phyloP scores from a whole-genome alignment of 768 basidiomycete species.

The Leccinum broughii region DNA sequence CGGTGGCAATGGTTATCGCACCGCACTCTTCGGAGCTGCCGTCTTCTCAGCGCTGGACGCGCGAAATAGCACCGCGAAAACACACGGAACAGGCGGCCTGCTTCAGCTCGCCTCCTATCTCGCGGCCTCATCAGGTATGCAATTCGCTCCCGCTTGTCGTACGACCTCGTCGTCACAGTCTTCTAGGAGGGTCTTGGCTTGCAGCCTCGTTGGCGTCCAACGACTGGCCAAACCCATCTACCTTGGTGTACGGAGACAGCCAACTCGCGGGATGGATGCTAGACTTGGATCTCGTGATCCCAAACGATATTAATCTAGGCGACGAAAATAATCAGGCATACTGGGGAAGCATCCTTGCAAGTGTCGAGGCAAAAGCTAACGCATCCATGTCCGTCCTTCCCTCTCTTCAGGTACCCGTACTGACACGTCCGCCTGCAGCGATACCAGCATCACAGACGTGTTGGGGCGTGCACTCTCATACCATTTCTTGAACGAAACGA shows the following conservation, averaged over 20 bases:
- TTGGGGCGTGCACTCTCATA: conserved; percentile 67
- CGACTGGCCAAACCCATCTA: conserved; percentile 55
- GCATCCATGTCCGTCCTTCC: conserved; percentile 47
- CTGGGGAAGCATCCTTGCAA: conserved; percentile 54
- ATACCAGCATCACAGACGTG: conserved; percentile 64
- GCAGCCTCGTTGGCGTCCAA: conserved; percentile 64
- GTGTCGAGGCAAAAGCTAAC: conserved; percentile 55
- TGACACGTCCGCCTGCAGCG: conserved; percentile 35
- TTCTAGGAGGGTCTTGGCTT: conserved; percentile 65
- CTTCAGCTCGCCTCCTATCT: conserved; percentile 73
- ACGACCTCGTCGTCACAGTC: background rate
- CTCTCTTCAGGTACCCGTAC: background rate
- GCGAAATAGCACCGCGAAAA: conserved; percentile 56
- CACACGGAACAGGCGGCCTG: conserved; percentile 63
- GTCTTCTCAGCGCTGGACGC: conserved; percentile 60
- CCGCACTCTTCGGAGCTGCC: conserved; percentile 66
- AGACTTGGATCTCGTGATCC: conserved; percentile 55
- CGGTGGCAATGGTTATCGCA: conserved; percentile 70
- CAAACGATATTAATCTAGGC: conserved; percentile 50
- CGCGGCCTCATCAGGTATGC: conserved; percentile 61
- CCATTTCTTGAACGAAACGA: conserved; percentile 72
- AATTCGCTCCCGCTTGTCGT: background rate
- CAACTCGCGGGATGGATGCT: conserved; percentile 54
- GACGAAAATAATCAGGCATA: conserved; percentile 50
- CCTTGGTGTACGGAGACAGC: conserved; percentile 62